These are phyloP conservation scores for Anisodus tanguticus DNA, from an alignment of 257 asterid genomes.

Conservation along the genomic window DNA sequence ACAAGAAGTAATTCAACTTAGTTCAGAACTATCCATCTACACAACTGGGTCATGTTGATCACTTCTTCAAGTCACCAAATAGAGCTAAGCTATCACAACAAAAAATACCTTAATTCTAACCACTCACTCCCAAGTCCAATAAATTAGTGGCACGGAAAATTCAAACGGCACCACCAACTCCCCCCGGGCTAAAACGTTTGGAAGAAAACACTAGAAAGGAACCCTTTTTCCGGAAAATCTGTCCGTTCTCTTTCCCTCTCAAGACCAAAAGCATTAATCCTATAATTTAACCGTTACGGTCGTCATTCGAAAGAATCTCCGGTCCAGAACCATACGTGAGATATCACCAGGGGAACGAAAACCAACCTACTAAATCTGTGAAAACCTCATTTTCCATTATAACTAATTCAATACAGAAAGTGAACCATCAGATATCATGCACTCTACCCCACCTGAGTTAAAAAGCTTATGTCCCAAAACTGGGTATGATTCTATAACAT, in stretches of 20 bases:
- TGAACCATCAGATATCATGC: constrained; percentile 6
- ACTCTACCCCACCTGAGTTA: not conserved
- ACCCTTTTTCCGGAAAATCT: not conserved
- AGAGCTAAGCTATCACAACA: not conserved
- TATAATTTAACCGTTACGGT: not conserved
- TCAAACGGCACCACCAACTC: not conserved
- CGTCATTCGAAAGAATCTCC: too few species aligned
- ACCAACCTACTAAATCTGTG: not conserved
- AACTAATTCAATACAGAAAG: constrained; percentile 4
- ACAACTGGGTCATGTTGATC: not conserved
- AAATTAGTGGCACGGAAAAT: not conserved
- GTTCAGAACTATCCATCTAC: not conserved
- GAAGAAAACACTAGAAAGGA: not conserved
- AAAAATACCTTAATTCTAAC: not conserved
- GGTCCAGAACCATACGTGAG: too few species aligned
- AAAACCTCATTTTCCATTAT: not conserved
- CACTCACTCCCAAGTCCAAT: not conserved
- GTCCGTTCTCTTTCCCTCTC: not conserved
- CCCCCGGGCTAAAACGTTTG: not conserved
- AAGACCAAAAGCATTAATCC: not conserved
- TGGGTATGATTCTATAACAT: not conserved
- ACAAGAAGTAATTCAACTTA: not conserved
- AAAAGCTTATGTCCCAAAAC: not conserved
- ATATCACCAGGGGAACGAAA: not conserved
- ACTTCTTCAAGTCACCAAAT: not conserved